phyloP scores from a whole-genome alignment of 805 yeast species.

The Starmerella floris region DNA sequence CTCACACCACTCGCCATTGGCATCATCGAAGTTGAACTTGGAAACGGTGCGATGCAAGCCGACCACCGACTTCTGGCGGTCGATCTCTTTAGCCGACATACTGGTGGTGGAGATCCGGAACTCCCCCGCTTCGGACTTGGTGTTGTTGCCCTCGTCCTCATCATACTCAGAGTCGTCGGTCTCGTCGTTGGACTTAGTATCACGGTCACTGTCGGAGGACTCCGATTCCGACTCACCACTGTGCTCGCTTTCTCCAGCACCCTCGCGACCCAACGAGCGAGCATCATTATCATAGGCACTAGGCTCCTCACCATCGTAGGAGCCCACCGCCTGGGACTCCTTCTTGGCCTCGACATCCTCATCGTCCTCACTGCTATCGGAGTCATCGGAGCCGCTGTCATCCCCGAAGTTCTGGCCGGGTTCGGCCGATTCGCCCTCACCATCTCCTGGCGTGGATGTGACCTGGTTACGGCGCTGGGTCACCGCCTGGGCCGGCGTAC shows the following conservation, averaged over 20 bases:
- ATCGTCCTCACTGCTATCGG: slow-evolving; percentile 91
- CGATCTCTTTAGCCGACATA: slow-evolving; percentile 38
- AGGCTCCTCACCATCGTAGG: slow-evolving; percentile 61
- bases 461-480: slow-evolving; percentile 32
- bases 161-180: slow-evolving; percentile 11
- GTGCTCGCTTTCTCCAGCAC: slow-evolving; percentile 18
- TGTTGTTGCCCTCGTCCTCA: slow-evolving; percentile 11
- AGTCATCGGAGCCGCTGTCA: slow-evolving; percentile 62
- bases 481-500: slow-evolving; percentile 27
- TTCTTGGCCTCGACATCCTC: slow-evolving; percentile 79
- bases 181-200: slow-evolving; percentile 4
- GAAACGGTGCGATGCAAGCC: slow-evolving; percentile 60
- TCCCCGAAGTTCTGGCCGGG: slow-evolving; percentile 26
- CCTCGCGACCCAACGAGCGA: neutral
- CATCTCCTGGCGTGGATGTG: slow-evolving; percentile 21
- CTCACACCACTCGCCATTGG: slow-evolving; percentile 81
- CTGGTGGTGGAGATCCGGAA: neutral
- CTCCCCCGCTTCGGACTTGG: neutral
- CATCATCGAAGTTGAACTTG: slow-evolving; percentile 81
- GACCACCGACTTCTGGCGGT: slow-evolving; percentile 74
- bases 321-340: slow-evolving; percentile 76
- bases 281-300: slow-evolving; percentile 25
- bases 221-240: slow-evolving; percentile 34
- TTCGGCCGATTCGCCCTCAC: slow-evolving; percentile 20
- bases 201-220: slow-evolving; percentile 29